Evolutionary conservation across 495 filamentous ascomycete species (phyloP), one percentile per base, ranked within the genome.

Genomic region (Schizothecium vesticola): DNA sequence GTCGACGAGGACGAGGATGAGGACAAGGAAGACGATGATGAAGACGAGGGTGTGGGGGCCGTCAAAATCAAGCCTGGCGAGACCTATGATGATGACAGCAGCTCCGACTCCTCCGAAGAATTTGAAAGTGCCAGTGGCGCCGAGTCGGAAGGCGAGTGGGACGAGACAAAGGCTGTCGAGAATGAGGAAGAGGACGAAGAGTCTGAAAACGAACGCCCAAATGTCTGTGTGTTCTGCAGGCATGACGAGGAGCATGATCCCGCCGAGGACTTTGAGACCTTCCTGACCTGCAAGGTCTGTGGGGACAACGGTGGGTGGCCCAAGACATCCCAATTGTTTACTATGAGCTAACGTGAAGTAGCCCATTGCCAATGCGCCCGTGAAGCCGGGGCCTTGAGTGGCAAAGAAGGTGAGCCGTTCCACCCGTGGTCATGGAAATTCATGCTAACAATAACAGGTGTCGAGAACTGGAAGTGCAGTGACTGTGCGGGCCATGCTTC

Each of bases 281-380:
- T 90, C 75, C 82, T 98, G 56, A 81, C 90, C 64, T 97, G 94
- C 77, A 80, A 79, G 67, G 86, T 89, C 67, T 98, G 95, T 79
- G 91, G 88, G 64, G 91, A 97, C 77, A 92, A 96, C 81, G 90
- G 94, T 98, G 80, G 78, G 92, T 89, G 8, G 28, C 3, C 28
- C n/a, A 16, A 29, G 51, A 11, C 13, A 64, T 9, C 29, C 66
- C 66, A 66, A 3, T 67, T 66, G 58, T 68, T 73, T 64, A 64
- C 67, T 75, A 60, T 68, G 72, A 10, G 72, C 83, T 85, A 74
- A 85, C 76, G 59, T 72, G 73, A 71, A 80, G 77, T 80, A 93
- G 94, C 94, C 67, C 94, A 98, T 84, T 88, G 91, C 73, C 91
- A 97, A 87, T 98, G 94, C 80, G 95, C 94, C 67, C 89, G 92